These are phyloP conservation scores for Fennellomyces sp. DNA, from an alignment of 371 early-diverging fungal species.

Conservation along the genomic window DNA sequence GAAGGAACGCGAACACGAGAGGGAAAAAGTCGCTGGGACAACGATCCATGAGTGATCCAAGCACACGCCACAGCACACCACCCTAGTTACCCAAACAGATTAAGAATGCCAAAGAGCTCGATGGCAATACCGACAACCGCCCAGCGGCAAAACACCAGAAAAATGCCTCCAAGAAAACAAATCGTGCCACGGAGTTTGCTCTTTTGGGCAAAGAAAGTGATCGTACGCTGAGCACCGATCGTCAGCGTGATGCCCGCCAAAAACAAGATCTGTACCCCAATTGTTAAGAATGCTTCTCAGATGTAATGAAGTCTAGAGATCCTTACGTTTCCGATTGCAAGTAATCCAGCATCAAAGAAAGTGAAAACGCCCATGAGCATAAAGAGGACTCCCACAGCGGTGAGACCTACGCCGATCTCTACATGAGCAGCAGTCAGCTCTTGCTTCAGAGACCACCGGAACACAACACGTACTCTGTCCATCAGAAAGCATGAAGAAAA, in stretches of 20 bases:
- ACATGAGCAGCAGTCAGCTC: no score
- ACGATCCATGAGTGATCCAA: background rate
- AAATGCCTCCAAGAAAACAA: constrained; percentile 82
- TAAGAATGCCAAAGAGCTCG: constrained; percentile 89
- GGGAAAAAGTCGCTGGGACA: constrained; percentile 88
- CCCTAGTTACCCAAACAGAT: constrained; percentile 92
- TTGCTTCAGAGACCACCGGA: no score
- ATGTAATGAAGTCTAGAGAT: background rate
- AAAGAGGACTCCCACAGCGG: constrained; percentile 86
- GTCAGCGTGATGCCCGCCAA: constrained; percentile 79
- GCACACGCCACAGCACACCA: no score
- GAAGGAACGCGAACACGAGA: constrained; percentile 77
- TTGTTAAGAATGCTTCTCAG: background rate
- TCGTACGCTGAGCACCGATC: constrained; percentile 83
- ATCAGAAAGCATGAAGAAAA: constrained; percentile 11
- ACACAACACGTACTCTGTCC: constrained; percentile 6
- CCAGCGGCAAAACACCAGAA: constrained; percentile 82
- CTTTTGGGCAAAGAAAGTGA: constrained; percentile 73
- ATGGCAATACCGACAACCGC: constrained; percentile 80
- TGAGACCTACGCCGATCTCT: constrained; percentile 92
- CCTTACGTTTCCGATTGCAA: constrained; percentile 92
- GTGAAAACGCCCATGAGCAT: constrained; percentile 86
- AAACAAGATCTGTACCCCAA: constrained; percentile 74
- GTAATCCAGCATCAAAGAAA: constrained; percentile 89
- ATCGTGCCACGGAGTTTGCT: constrained; percentile 84